These are phyloP conservation scores for Apiospora kogelbergensis DNA, from an alignment of 2,329 filamentous ascomycete genomes.

Conservation along the genomic window DNA sequence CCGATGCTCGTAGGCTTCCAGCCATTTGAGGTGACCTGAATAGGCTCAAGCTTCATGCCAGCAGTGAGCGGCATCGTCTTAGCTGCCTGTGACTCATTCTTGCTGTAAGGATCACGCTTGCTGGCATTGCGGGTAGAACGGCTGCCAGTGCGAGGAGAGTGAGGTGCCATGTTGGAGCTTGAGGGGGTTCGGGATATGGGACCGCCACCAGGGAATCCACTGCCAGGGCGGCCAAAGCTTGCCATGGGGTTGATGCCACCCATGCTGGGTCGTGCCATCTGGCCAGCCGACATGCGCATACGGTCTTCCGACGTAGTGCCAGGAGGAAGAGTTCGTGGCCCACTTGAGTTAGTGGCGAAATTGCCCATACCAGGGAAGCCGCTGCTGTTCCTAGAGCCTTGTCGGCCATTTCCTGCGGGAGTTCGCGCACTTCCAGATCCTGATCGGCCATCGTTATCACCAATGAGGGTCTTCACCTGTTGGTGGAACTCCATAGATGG, in stretches of 20 bases:
- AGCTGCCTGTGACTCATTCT: slow-evolving; percentile 67
- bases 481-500: slow-evolving; percentile 91
- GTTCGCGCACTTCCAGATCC: slow-evolving; percentile 64
- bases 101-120: slow-evolving; percentile 55
- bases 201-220: slow-evolving; percentile 61
- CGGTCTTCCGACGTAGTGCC: slow-evolving; percentile 78
- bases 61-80: slow-evolving; percentile 92
- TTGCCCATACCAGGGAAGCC: slow-evolving; percentile 65
- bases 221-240: slow-evolving; percentile 60
- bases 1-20: slow-evolving; percentile 85
- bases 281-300: slow-evolving; percentile 63
- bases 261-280: slow-evolving; percentile 47
- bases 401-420: slow-evolving; percentile 47
- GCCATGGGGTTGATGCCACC: slow-evolving; percentile 48
- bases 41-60: slow-evolving; percentile 77
- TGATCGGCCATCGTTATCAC: slow-evolving; percentile 59
- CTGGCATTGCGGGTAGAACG: slow-evolving; percentile 59
- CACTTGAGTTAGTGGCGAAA: slow-evolving; percentile 50
- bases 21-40: slow-evolving; percentile 69
- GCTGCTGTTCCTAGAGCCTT: slow-evolving; percentile 50
- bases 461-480: slow-evolving; percentile 84
- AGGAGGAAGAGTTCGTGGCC: slow-evolving; percentile 64
- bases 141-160: slow-evolving; percentile 70
- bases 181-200: slow-evolving; percentile 65
- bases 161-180: slow-evolving; percentile 55